These are phyloP conservation scores for Fusarium pseudocircinatum DNA, from an alignment of 2,329 filamentous ascomycete genomes.

Conservation along the genomic window DNA sequence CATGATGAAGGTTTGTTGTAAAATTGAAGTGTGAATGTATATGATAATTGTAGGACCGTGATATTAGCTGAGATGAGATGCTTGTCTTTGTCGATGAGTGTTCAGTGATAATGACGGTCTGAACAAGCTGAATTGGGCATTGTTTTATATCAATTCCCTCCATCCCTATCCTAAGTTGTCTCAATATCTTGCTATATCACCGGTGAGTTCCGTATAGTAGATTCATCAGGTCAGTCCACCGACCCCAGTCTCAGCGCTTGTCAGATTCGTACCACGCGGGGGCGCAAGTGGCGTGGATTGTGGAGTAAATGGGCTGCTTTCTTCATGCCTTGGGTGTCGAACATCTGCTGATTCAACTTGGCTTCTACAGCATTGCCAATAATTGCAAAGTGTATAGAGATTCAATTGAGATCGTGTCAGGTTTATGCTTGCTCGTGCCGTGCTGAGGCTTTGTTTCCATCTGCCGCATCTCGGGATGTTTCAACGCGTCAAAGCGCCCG, in stretches of 20 bases:
- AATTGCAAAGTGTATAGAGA: not conserved
- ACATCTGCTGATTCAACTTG: conserved; percentile 18
- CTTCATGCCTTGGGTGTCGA: not conserved
- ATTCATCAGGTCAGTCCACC: conserved; percentile 20
- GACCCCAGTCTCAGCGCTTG: not conserved
- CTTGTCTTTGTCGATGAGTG: not conserved
- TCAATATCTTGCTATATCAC: not conserved
- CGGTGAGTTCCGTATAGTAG: conserved; percentile 4
- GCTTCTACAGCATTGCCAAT: not conserved
- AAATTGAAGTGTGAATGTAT: not conserved
- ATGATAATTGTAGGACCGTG: not conserved
- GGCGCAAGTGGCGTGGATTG: conserved; percentile 29
- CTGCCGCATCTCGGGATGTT: conserved; percentile 16
- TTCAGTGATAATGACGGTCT: not conserved
- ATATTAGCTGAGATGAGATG: not conserved
- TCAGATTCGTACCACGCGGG: conserved; percentile 16
- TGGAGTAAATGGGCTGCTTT: conserved; percentile 23
- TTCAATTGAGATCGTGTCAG: not conserved
- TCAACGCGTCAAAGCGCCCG: not conserved
- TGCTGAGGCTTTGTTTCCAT: not conserved
- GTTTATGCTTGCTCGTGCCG: not conserved
- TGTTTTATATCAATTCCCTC: conserved; percentile 22
- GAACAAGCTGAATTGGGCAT: not conserved
- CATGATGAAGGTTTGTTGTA: conserved; percentile 4
- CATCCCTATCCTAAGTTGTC: not conserved